phyloP scores from a whole-genome alignment of 495 filamentous ascomycete genomes.

The Neurospora pannonica region DNA sequence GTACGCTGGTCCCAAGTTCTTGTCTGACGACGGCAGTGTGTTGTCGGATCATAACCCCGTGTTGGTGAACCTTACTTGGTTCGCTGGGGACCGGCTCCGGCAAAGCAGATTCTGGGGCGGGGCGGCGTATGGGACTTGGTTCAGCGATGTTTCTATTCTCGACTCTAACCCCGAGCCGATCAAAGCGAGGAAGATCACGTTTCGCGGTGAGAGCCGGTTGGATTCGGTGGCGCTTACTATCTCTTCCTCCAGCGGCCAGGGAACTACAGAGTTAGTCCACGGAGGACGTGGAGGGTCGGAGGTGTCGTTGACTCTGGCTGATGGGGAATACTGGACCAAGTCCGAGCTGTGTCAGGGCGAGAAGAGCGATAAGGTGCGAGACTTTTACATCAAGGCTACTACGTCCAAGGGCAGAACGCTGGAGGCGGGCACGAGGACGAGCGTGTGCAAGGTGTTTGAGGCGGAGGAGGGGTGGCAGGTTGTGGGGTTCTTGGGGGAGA shows the following conservation, averaged over 20 bases:
- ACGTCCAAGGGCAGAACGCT: conserved; percentile 44
- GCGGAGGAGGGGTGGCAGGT: conserved; percentile 47
- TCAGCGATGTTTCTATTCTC: conserved; percentile 40
- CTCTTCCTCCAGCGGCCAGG: conserved; percentile 6
- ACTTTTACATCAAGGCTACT: conserved; percentile 47
- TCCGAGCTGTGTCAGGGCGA: conserved; percentile 45
- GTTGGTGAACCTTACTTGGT: conserved; percentile 44
- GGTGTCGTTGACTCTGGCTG: conserved; percentile 33
- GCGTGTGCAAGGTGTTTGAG: conserved; percentile 37
- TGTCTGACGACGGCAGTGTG: conserved; percentile 40
- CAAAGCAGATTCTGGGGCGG: conserved; percentile 45
- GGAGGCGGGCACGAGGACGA: conserved; percentile 37
- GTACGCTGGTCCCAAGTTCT: conserved; percentile 43
- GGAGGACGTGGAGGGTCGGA: conserved; percentile 45
- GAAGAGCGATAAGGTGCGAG: conserved; percentile 38
- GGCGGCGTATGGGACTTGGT: conserved; percentile 40
- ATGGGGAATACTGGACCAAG: conserved; percentile 38
- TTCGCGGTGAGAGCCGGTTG: conserved; percentile 40
- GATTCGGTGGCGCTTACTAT: conserved; percentile 43
- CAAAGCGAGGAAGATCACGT: conserved; percentile 27
- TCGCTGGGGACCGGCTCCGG: conserved; percentile 26
- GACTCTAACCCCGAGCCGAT: conserved; percentile 21
- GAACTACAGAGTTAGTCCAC: conserved; percentile 37
- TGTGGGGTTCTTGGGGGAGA: conserved; percentile 48
- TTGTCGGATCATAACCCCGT: conserved; percentile 56